phyloP scores from a whole-genome alignment of 306 rosid species.

The Canavalia gladiata region DNA sequence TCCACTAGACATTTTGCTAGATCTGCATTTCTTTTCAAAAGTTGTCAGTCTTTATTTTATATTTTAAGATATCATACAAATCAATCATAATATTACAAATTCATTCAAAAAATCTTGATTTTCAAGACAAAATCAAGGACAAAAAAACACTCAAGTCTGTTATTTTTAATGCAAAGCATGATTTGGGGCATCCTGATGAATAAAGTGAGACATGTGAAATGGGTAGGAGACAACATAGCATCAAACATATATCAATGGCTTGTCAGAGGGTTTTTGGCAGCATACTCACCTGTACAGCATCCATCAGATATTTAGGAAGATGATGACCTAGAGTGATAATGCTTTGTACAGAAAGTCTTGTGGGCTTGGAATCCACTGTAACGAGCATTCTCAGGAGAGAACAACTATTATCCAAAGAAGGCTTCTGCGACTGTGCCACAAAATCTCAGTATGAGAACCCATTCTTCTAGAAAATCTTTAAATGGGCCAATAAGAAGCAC shows the following conservation, averaged over 20 bases:
- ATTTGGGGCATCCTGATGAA: conserved; percentile 5
- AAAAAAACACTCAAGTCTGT: neutral
- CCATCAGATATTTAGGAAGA: conserved; percentile 70
- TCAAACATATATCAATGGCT: conserved; percentile 9
- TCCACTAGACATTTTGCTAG: conserved; percentile 11
- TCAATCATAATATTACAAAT: conserved; percentile 36
- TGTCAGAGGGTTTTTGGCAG: conserved; percentile 16
- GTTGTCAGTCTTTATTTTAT: conserved; percentile 1
- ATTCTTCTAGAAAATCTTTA: conserved; percentile 24
- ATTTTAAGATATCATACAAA: neutral
- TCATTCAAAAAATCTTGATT: neutral
- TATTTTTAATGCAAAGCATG: conserved; percentile 18
- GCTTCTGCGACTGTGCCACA: conserved; percentile 58
- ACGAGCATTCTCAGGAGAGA: conserved; percentile 75
- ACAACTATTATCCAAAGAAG: conserved; percentile 71
- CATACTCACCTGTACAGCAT: conserved; percentile 66
- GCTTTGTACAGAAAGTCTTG: conserved; percentile 65
- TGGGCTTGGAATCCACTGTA: conserved; percentile 66
- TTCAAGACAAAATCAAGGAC: conserved; percentile 2
- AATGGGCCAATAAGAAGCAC: conserved; percentile 19
- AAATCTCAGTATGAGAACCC: conserved; percentile 41
- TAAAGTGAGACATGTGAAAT: conserved; percentile 22
- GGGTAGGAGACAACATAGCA: conserved; percentile 1
- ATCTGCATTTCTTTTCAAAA: conserved; percentile 6
- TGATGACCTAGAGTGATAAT: conserved; percentile 57